Base-by-base conservation (phyloP, 192 early-diverging fungal species). In the Cetraspora pellucida region DNA sequence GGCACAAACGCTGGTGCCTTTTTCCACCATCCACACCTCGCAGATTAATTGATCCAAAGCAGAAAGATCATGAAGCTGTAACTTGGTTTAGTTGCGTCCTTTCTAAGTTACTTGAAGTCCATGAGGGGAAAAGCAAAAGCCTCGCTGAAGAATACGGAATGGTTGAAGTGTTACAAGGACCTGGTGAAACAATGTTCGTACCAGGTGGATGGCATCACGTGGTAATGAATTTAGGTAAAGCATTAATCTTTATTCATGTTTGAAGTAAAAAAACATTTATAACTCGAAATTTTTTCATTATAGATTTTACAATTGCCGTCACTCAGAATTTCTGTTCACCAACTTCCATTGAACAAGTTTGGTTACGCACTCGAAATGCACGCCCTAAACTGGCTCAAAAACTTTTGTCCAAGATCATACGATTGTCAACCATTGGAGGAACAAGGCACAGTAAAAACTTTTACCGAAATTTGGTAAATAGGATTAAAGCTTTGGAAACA, bases 191-290 rank as follows among this genome's bases (percentile, higher is more conserved):
- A 23, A 89, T 95, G 50, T 93, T 92, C 83, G 92, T 95, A 0
- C 93, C 93, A 17, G 90, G 91, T 43, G 93, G 92, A 1, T 94
- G 93, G 93, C 81, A 83, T 11, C 93, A 93, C 80, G 87, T 93
- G 14, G 93, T 94, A 4, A 91, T 94, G 81, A 94, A 94, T 79
- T 77, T 93, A 25, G 89, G 89, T 89, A 82, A 49, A 64, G 16
- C 7, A 37, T 43, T 37, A 68, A 23, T 21, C 4, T 61, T 23
- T n/a, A 1, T n/a, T 10, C 37, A 59, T 14, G 16, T 77, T 69
- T 50, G 63, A 72, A 23, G n/a, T n/a, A 5, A 16, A 58, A 31
- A 45, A 21, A 49, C 3, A 23, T n/a, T 14, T 2, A n/a, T 21
- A 46, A 10, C 31, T n/a, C 50, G 31, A 28, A 50, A 31, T 57